Base-by-base conservation (phyloP, 1,284 basidiomycete species). In the Austroboletus rostrupii region DNA sequence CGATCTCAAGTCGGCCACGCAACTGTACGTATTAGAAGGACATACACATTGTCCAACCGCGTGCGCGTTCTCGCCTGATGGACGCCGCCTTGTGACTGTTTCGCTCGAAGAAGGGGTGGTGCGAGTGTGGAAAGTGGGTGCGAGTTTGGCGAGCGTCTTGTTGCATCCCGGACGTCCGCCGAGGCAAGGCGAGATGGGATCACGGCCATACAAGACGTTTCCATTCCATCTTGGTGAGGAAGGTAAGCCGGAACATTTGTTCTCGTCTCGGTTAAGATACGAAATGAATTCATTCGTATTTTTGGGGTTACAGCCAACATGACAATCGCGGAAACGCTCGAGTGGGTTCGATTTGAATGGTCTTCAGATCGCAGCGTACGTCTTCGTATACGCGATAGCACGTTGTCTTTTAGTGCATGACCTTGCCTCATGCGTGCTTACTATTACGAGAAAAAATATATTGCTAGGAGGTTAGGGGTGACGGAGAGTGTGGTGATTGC, bases 1-100 rank as follows among this genome's bases (percentile, higher is more conserved):
- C 67, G 97, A 99, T 64, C 78, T 99, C 46, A 97, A 97, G 70
- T 94, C 94, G 0, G 94, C 93, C 0, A 97, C 92, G 2, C 81
- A 96, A 12, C 74, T 99, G 8, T 98, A 97, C 64, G 91, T 99
- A 0, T 81, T 99, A 10, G 95, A 98, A 61, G 88, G 91, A 0
- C 95, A 97, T 72, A 84, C 83, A 60, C 83, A 84, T 57, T 73
- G 80, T 1, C 81, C 92, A 7, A 80, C 87, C 0, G 91, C 90
- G 0, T 85, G 90, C 55, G 88, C 84, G 49, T 98, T 97, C 67
- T 94, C 92, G 3, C 89, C 92, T 0, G 97, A 99, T 63, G 96
- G 97, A 0, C 75, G 93, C 17, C 76, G 97, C 16, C 74, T 99
- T 13, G 85, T 97, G 20, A 96, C 93, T 0, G 74, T 94, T 9